Evolutionary conservation across 805 yeast genomes (phyloP), one percentile per base, ranked within the genome.

Genomic region (Saccharomyces eubayanus): DNA sequence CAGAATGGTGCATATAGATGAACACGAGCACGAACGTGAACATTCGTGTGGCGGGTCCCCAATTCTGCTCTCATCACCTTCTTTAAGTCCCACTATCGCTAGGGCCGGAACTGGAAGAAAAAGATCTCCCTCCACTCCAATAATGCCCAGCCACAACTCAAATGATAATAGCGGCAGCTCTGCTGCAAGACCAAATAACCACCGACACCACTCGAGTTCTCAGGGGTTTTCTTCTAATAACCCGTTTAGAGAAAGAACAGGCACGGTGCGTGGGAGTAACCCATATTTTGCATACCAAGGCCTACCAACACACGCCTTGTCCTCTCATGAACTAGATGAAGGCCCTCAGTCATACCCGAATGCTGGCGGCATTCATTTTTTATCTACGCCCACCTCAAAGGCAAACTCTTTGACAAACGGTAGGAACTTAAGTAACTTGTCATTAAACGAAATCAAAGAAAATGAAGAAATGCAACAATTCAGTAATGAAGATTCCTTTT

Each of bases 211-310:
- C n/a, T 47, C 49, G 14, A 21, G 31, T 14, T 24, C 24, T 6
- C 36, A 31, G 11, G 31, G 49, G 12, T 47, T 47, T 28, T 47
- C 49, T 28, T 31, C 49, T 20, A 49, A 52, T 12, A 60, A 60
- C 41, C 63, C 61, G 5, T 58, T 60, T 40, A 51, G 55, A 20
- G 46, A 50, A 30, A 43, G 49, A 30, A 11, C 11, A 9, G 51
- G 51, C 12, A 52, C 57, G 9, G 51, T 50, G 21, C 54, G 57
- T 48, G 49, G 57, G 50, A 55, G 54, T 48, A 80, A 76, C 62
- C 77, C 80, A 27, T 81, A 81, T 63, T 81, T 81, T 65, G 77
- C 76, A 5, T 80, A 77, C 59, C 85, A 81, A 58, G 85, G 85
- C 0, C 63, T 77, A 9, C 84, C 85, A 3, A 82, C 82, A 2